Evolutionary conservation across 2,329 filamentous ascomycete genomes (phyloP).

Genomic region (Verticillium nonalfalfae): DNA sequence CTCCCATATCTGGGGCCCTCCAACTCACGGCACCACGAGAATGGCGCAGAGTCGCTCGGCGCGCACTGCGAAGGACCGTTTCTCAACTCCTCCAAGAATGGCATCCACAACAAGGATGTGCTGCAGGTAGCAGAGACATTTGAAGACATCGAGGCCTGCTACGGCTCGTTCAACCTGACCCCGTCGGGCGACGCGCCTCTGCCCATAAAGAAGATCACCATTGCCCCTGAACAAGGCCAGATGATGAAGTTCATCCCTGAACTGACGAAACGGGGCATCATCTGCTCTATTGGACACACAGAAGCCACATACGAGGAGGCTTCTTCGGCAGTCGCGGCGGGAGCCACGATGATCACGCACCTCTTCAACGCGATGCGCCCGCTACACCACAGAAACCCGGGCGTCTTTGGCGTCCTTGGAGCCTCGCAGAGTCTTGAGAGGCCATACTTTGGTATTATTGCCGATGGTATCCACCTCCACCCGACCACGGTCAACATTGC

Average conservation of each 20-base stretch:
- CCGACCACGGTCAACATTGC: conserved; percentile 85
- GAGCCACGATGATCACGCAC: conserved; percentile 86
- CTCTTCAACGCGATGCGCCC: conserved; percentile 93
- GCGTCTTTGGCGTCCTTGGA: conserved; percentile 81
- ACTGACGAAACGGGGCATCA: conserved; percentile 58
- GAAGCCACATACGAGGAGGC: conserved; percentile 84
- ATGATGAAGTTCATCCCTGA: conserved; percentile 65
- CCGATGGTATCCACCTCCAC: conserved; percentile 86
- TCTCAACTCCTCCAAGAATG: conserved; percentile 75
- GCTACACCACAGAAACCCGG: conserved; percentile 84
- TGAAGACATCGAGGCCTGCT: conserved; percentile 61
- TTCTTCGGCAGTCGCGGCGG: conserved; percentile 61
- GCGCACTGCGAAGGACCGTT: conserved; percentile 92
- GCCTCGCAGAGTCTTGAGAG: conserved; percentile 49
- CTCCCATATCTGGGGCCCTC: conserved; percentile 75
- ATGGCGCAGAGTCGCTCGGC: conserved; percentile 81
- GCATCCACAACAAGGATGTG: conserved; percentile 73
- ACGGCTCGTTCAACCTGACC: conserved; percentile 63
- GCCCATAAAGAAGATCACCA: conserved; percentile 73
- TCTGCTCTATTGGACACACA: conserved; percentile 79
- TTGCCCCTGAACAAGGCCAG: conserved; percentile 72
- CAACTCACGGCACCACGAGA: conserved; percentile 51
- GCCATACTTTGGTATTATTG: conserved; percentile 84
- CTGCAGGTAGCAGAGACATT: conserved; percentile 59
- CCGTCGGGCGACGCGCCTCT: conserved; percentile 22